Evolutionary conservation across 768 basidiomycete species (phyloP).

Genomic region (Lentinula sp.): DNA sequence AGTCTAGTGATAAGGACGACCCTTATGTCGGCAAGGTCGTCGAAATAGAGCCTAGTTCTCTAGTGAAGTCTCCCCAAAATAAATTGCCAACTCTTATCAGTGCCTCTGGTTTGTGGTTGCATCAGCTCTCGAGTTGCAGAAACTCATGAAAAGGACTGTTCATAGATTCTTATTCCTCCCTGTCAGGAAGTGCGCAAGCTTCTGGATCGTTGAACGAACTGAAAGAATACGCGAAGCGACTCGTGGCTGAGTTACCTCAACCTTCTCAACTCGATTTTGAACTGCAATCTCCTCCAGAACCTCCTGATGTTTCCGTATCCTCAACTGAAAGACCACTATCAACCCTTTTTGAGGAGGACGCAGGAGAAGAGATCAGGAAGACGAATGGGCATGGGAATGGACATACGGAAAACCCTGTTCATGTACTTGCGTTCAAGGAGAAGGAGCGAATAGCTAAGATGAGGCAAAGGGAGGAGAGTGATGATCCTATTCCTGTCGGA

Average conservation of each 20-base stretch:
- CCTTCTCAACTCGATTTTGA: neutral
- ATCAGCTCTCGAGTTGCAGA: neutral
- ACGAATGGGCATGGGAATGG: slow-evolving; percentile 37
- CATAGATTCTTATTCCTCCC: neutral
- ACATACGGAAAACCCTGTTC: slow-evolving; percentile 20
- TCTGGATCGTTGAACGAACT: neutral
- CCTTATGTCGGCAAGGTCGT: slow-evolving; percentile 28
- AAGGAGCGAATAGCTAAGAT: slow-evolving; percentile 17
- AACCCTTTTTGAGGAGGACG: neutral
- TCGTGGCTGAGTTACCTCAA: neutral
- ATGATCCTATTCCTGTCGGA: slow-evolving; percentile 28
- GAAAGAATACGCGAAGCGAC: slow-evolving; percentile 6
- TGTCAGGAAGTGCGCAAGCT: neutral
- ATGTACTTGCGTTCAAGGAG: slow-evolving; percentile 19
- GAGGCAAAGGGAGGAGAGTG: slow-evolving; percentile 32
- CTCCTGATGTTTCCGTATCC: neutral
- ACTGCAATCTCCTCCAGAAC: neutral
- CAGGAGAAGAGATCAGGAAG: slow-evolving; percentile 11
- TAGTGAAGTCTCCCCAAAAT: neutral
- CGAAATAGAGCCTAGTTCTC: slow-evolving; percentile 17
- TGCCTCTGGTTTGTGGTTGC: neutral
- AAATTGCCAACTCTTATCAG: neutral
- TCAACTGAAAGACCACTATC: neutral
- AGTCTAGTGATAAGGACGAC: neutral
- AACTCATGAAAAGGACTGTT: neutral